Base-by-base conservation (phyloP, 257 asterid species). In the Paulownia fortunei region DNA sequence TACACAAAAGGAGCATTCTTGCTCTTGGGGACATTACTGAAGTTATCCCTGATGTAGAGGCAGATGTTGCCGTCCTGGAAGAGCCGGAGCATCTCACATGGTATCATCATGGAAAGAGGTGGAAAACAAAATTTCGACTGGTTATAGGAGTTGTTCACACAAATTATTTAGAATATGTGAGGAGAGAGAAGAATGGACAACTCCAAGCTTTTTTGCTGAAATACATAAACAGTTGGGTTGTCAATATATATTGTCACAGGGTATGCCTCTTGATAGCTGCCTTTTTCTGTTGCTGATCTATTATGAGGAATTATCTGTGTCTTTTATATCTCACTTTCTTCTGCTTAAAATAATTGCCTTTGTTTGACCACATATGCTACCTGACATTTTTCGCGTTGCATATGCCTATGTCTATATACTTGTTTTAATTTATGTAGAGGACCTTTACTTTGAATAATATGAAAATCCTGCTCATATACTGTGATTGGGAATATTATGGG, bases 41-140 rank as follows among this genome's bases (percentile, higher is more conserved):
- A 81, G 86, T 88, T 30, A 93, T 96, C 81, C 97, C 97, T 8
- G 97, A 96, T 76, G 95, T 88, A 5, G 98, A 93, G 74, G 96
- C 97, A 72, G 97, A 96, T 87, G 86, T 96, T 81, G 98, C 98
- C 46, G 97, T 96, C 47, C 96, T 96, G 19, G 99, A 96, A 90
- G 99, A 96, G 86, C 98, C 99, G 1, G 99, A 96, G 91, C 99
- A 96, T 86, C 97, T 96, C 81, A 96, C 98, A 36, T 96, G 99
- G 98, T 96, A 93, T 84, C 99, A 96, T 82, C 99, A 96, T 62
- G 99, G 99, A 58, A 90, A 83, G 89, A 85, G 97, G 82, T 96
- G 99, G 99, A 96, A 93, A 85, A 36, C 70, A 75, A 96, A 94
- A 85, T 96, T 93, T 23, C 91, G 86, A 73, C 81, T 88, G 80